Evolutionary conservation across 345 rosid genomes (phyloP).

Genomic region (Salix purpurea): DNA sequence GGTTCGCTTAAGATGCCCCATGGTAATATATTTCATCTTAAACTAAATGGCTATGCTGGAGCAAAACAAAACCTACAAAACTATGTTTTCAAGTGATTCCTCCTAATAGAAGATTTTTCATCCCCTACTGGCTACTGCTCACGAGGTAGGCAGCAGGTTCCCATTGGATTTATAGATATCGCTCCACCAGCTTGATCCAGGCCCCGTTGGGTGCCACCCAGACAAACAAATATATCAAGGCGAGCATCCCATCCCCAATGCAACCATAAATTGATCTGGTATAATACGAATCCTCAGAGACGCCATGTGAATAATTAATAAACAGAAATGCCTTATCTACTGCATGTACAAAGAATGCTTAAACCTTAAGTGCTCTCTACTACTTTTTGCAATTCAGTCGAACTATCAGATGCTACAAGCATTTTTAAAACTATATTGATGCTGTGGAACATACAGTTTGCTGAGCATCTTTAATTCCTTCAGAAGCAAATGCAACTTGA

Average conservation of each 20-base stretch:
- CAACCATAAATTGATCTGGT: not conserved
- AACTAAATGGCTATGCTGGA: not conserved
- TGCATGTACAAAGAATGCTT: too few species aligned
- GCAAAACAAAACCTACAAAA: not conserved
- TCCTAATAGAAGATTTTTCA: slow-evolving; percentile 18
- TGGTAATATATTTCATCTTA: not conserved
- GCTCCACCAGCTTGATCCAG: slow-evolving; percentile 38
- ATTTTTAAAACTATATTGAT: not conserved
- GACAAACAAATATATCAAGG: slow-evolving; percentile 29
- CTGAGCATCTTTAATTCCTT: slow-evolving; percentile 97
- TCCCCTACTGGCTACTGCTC: slow-evolving; percentile 49
- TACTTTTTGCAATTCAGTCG: not conserved
- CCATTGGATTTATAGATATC: slow-evolving; percentile 31
- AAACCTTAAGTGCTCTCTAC: not conserved
- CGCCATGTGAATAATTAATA: not conserved
- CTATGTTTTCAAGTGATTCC: slow-evolving; percentile 12
- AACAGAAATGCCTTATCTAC: not conserved
- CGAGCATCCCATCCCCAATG: not conserved
- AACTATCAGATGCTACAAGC: not conserved
- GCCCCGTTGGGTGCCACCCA: slow-evolving; percentile 36
- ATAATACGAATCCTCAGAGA: not conserved
- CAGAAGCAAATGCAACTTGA: slow-evolving; percentile 99
- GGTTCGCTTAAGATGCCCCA: slow-evolving; percentile 1
- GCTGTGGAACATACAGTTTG: slow-evolving; percentile 65
- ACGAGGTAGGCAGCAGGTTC: slow-evolving; percentile 54